Evolutionary conservation across 1,139 yeast species (phyloP).

Genomic region (Debaryomyces psychrophilus): DNA sequence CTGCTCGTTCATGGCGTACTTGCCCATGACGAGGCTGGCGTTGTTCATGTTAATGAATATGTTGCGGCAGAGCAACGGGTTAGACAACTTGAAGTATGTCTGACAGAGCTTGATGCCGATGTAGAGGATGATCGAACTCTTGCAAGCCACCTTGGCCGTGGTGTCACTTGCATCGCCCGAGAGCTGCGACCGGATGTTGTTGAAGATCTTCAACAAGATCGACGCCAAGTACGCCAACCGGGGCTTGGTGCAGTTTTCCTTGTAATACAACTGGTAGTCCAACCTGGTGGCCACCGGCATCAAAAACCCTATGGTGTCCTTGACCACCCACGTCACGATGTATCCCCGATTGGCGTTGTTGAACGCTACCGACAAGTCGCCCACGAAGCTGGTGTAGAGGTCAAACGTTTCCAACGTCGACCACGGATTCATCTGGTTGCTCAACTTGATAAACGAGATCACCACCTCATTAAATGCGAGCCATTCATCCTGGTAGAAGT

Average conservation of each 20-base stretch:
- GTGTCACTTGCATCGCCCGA: slow-evolving; percentile 43
- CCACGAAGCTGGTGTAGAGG: slow-evolving; percentile 52
- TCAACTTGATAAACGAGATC: slow-evolving; percentile 51
- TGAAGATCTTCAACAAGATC: slow-evolving; percentile 60
- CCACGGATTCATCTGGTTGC: slow-evolving; percentile 63
- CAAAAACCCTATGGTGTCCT: slow-evolving; percentile 42
- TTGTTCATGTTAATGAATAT: slow-evolving; percentile 76
- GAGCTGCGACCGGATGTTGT: slow-evolving; percentile 62
- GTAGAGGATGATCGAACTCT: slow-evolving; percentile 48
- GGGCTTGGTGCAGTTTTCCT: slow-evolving; percentile 46
- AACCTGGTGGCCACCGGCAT: slow-evolving; percentile 55
- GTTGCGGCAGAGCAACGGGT: slow-evolving; percentile 71
- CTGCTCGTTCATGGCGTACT: slow-evolving; percentile 54
- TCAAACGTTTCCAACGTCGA: slow-evolving; percentile 62
- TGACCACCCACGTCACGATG: slow-evolving; percentile 48
- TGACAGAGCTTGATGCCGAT: slow-evolving; percentile 63
- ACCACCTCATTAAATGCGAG: slow-evolving; percentile 56
- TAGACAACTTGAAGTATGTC: slow-evolving; percentile 62
- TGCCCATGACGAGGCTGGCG: slow-evolving; percentile 49
- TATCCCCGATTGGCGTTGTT: slow-evolving; percentile 55
- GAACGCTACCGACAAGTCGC: slow-evolving; percentile 62
- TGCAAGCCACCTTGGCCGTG: slow-evolving; percentile 38
- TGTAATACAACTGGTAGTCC: slow-evolving; percentile 49
- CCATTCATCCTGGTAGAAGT: slow-evolving; percentile 46
- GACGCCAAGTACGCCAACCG: slow-evolving; percentile 60